phyloP scores from a whole-genome alignment of 352 stramenopile species.

The Phytophthora nicotianae region DNA sequence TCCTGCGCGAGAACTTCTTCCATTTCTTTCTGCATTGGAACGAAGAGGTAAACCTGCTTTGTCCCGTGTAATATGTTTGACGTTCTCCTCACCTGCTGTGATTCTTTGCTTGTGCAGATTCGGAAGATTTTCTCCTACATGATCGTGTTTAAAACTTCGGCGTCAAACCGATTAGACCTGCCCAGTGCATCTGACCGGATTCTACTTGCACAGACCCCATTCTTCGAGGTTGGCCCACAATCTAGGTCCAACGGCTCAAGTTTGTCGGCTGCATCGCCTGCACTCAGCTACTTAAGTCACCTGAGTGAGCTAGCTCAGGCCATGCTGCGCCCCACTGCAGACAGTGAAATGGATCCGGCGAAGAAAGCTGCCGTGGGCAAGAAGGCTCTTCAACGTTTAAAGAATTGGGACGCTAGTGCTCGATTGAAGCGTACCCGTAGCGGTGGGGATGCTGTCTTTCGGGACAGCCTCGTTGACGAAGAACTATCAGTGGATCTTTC shows the following conservation, averaged over 20 bases:
- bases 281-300: conserved; percentile 71
- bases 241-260: conserved; percentile 19
- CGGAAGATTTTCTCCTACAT: conserved; percentile 88
- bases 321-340: conserved; percentile 51
- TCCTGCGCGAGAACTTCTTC: conserved; percentile 89
- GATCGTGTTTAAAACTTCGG: conserved; percentile 83
- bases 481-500: conserved; percentile 83
- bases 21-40: conserved; percentile 89
- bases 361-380: conserved; percentile 55
- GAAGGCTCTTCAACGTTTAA: conserved; percentile 60
- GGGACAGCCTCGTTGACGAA: conserved; percentile 76
- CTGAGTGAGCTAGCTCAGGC: conserved; percentile 75
- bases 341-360: conserved; percentile 40
- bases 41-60: conserved; percentile 63
- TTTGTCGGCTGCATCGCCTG: conserved; percentile 36
- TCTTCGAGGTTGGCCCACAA: conserved; percentile 51
- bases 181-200: conserved; percentile 76
- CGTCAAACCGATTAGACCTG: conserved; percentile 76
- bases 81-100: background rate
- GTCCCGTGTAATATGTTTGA: background rate
- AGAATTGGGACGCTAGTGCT: conserved; percentile 70
- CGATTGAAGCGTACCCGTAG: conserved; percentile 48
- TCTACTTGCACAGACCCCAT: conserved; percentile 72
- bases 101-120: conserved; percentile 53
- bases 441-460: conserved; percentile 64